These are phyloP conservation scores for Pichia sp. DNA, from an alignment of 1,139 yeast species.

Conservation along the genomic window DNA sequence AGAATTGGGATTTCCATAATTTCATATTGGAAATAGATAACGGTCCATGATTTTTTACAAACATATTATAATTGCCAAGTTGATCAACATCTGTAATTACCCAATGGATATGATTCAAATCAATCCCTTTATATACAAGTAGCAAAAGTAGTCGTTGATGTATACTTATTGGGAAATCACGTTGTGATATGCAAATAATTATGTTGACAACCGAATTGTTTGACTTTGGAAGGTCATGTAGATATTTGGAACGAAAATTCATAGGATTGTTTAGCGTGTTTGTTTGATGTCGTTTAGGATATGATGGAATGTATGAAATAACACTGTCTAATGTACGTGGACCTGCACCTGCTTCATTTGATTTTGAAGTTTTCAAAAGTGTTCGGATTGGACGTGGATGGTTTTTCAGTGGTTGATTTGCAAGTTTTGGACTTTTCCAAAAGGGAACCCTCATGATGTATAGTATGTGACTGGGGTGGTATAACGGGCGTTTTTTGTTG, in stretches of 20 bases:
- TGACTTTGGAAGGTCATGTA: not conserved
- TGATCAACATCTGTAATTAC: slow-evolving; percentile 12
- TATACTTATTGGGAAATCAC: slow-evolving; percentile 12
- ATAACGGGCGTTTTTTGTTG: too few species aligned
- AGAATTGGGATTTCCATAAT: not conserved
- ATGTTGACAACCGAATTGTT: slow-evolving; percentile 2
- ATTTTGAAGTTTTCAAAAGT: slow-evolving; percentile 1
- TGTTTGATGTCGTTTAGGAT: not conserved
- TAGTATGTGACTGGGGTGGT: too few species aligned
- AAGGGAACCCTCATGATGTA: slow-evolving; percentile 4
- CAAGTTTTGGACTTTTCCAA: slow-evolving; percentile 4
- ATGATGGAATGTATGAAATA: slow-evolving; percentile 7
- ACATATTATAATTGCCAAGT: slow-evolving; percentile 1
- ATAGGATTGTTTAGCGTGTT: too few species aligned
- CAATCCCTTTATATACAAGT: slow-evolving; percentile 4
- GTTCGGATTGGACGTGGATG: slow-evolving; percentile 4
- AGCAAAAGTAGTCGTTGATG: slow-evolving; percentile 9
- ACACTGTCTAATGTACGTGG: slow-evolving; percentile 13
- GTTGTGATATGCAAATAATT: slow-evolving; percentile 10
- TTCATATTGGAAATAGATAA: slow-evolving; percentile 1
- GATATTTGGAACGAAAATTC: too few species aligned
- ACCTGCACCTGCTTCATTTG: slow-evolving; percentile 5
- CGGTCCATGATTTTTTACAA: not conserved
- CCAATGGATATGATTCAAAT: slow-evolving; percentile 10
- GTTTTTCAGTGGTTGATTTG: not conserved